Percentiles rank a stretch among this genome's conserved stretches.
These are phyloP conservation scores for Leccinellum rugosiceps DNA, from an alignment of 768 basidiomycete species.

Conservation along the genomic window DNA sequence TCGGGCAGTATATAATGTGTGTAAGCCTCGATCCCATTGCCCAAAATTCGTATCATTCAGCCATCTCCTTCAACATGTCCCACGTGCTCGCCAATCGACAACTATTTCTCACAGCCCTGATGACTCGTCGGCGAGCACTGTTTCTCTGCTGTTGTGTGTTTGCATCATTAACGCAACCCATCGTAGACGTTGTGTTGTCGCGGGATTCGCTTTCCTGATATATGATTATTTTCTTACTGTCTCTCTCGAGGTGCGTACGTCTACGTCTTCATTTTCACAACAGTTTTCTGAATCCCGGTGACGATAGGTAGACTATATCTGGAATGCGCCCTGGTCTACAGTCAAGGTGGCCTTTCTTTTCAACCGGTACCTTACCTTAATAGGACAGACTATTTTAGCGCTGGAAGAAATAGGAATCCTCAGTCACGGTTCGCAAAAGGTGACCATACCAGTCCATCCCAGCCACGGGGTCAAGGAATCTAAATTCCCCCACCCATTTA, in stretches of 20 bases:
- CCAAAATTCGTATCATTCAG: background rate
- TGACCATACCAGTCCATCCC: background rate
- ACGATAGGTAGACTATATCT: conserved; percentile 4
- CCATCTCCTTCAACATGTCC: background rate
- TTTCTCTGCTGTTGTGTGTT: background rate
- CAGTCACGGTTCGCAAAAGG: conserved; percentile 1
- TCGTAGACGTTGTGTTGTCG: background rate
- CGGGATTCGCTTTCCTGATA: conserved; percentile 1
- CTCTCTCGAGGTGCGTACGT: conserved; percentile 8
- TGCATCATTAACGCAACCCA: background rate
- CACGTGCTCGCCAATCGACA: background rate
- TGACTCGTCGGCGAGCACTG: background rate
- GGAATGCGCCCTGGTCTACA: conserved; percentile 2
- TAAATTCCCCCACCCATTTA: background rate
- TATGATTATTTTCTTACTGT: conserved; percentile 15
- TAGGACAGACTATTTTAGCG: conserved; percentile 4
- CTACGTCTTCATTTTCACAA: background rate
- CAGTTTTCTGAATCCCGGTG: background rate
- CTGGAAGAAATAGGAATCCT: conserved; percentile 15
- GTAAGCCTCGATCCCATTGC: background rate
- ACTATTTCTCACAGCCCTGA: background rate
- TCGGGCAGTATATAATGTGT: background rate
- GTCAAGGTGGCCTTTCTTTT: conserved; percentile 14
- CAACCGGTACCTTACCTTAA: conserved; percentile 16
- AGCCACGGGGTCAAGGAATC: background rate